phyloP scores from a whole-genome alignment of 73 alveolate species.

The Effrenium voratum region DNA sequence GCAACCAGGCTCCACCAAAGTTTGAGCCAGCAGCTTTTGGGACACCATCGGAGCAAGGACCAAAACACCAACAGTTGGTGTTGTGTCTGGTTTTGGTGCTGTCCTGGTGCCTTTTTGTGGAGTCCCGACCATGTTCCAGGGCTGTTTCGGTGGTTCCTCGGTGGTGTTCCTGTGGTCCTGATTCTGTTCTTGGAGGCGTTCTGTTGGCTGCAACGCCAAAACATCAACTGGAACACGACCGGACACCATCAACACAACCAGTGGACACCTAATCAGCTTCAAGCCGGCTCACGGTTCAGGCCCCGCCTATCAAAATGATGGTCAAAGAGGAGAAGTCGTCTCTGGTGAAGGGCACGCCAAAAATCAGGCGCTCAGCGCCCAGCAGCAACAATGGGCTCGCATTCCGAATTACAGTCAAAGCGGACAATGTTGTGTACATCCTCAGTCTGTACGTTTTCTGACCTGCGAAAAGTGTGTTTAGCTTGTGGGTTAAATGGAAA shows the following conservation, averaged over 20 bases:
- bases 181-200: background rate
- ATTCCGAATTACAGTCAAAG: conserved; percentile 72
- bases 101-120: too few relatives aligned
- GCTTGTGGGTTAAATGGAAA: background rate
- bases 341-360: conserved; percentile 77
- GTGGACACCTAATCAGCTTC: background rate
- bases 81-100: too few relatives aligned
- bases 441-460: background rate
- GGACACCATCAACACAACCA: too few relatives aligned
- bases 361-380: conserved; percentile 72
- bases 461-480: background rate
- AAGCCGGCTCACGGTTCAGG: background rate
- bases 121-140: too few relatives aligned
- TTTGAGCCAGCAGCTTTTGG: too few relatives aligned
- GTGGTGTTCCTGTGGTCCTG: background rate
- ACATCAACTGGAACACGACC: background rate
- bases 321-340: conserved; percentile 52
- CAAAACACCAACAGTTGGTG: too few relatives aligned
- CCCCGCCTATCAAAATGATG: conserved; percentile 50
- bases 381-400: conserved; percentile 69
- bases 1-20: too few relatives aligned
- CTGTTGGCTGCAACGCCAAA: background rate
- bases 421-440: conserved; percentile 71
- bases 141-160: too few relatives aligned
- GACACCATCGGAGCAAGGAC: too few relatives aligned